phyloP scores from a whole-genome alignment of 805 yeast genomes.

The Saccharomycopsis sp. region DNA sequence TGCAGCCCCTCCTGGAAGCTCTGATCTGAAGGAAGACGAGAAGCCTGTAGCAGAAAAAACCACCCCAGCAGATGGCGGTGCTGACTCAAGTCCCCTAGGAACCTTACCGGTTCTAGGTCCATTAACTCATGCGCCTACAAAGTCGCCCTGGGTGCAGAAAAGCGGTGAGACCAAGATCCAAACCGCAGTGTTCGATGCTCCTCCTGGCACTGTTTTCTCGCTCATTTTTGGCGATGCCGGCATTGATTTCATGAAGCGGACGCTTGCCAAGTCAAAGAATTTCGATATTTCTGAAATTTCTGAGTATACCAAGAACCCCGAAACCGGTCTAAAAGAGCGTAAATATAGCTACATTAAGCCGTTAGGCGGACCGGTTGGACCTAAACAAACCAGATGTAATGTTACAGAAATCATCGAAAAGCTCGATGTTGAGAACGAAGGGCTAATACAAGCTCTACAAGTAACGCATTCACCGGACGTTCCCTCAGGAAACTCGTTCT shows the following conservation, averaged over 20 bases:
- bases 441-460: conserved; percentile 44
- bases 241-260: conserved; percentile 35
- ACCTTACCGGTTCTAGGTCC: conserved; percentile 39
- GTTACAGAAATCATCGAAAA: conserved; percentile 55
- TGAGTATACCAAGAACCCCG: conserved; percentile 30
- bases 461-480: conserved; percentile 70
- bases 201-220: conserved; percentile 54
- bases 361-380: conserved; percentile 62
- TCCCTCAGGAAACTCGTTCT: conserved; percentile 70
- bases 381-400: conserved; percentile 63
- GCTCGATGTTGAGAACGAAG: conserved; percentile 38
- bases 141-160: conserved; percentile 35
- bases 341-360: conserved; percentile 58
- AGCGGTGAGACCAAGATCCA: conserved; percentile 48
- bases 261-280: conserved; percentile 58
- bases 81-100: conserved; percentile 26
- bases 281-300: conserved; percentile 48
- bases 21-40: background rate
- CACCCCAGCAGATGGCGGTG: conserved; percentile 15
- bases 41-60: conserved; percentile 3
- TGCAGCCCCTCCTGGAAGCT: background rate
- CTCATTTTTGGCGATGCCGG: conserved; percentile 56
- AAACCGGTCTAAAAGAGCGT: conserved; percentile 33
- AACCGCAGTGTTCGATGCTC: conserved; percentile 52
- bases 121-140: conserved; percentile 35